phyloP scores from a whole-genome alignment of 2,329 filamentous ascomycete genomes.

The Claviceps humidiphila region DNA sequence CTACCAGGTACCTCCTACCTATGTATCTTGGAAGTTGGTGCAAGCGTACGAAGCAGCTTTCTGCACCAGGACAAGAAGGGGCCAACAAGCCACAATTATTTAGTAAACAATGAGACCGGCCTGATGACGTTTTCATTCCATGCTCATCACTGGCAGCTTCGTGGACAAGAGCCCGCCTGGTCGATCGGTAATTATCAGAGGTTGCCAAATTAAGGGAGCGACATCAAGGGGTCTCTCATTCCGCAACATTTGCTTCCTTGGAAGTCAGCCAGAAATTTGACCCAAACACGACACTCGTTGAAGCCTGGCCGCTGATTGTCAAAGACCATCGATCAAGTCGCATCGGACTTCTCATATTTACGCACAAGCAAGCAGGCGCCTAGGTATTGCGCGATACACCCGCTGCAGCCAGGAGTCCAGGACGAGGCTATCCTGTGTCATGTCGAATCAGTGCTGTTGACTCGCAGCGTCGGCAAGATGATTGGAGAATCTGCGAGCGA shows the following conservation, averaged over 20 bases:
- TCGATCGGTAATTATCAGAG: too few relatives aligned
- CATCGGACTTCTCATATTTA: too few relatives aligned
- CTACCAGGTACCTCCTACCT: too few relatives aligned
- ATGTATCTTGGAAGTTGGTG: not conserved
- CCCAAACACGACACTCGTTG: too few relatives aligned
- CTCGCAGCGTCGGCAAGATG: slow-evolving; percentile 14
- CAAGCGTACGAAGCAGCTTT: not conserved
- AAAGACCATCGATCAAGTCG: too few relatives aligned
- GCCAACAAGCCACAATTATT: not conserved
- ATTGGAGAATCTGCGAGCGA: slow-evolving; percentile 24
- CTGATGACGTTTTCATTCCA: not conserved
- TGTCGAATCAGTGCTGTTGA: not conserved
- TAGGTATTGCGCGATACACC: not conserved
- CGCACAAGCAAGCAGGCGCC: not conserved
- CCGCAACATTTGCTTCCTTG: too few relatives aligned
- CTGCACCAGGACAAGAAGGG: not conserved
- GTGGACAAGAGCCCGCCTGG: not conserved
- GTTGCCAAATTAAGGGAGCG: too few relatives aligned
- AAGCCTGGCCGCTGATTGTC: too few relatives aligned
- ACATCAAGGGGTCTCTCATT: too few relatives aligned
- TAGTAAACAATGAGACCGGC: not conserved
- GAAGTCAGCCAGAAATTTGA: too few relatives aligned
- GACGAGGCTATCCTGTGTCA: not conserved
- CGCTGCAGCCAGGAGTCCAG: not conserved
- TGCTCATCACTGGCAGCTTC: too few relatives aligned